These are phyloP conservation scores for Termitomyces sp. DNA, from an alignment of 768 basidiomycete species.

Conservation along the genomic window DNA sequence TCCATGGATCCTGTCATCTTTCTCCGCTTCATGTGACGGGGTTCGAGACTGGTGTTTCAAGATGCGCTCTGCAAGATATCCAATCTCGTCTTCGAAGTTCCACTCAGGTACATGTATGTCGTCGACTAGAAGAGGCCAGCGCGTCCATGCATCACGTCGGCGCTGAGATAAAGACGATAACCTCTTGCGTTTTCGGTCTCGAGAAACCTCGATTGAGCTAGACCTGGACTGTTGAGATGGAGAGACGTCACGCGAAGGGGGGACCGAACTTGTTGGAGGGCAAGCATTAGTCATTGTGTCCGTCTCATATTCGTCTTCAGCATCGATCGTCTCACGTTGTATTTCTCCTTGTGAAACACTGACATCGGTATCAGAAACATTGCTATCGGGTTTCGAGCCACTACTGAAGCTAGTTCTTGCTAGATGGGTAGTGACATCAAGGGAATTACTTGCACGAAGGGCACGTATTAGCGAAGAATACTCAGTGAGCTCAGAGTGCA, in stretches of 20 bases:
- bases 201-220: constrained; percentile 1
- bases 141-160: constrained; percentile 56
- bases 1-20: neutral
- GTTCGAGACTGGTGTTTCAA: constrained; percentile 19
- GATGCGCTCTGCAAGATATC: constrained; percentile 34
- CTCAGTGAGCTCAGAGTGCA: constrained; percentile 63
- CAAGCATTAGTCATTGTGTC: constrained; percentile 1
- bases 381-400: constrained; percentile 3
- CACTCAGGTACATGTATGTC: constrained; percentile 68
- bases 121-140: constrained; percentile 63
- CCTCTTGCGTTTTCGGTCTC: constrained; percentile 18
- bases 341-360: neutral
- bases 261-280: constrained; percentile 2
- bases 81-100: constrained; percentile 64
- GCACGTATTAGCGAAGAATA: constrained; percentile 62
- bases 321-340: neutral
- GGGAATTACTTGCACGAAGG: constrained; percentile 47
- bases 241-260: constrained; percentile 9
- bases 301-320: neutral
- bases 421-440: constrained; percentile 55
- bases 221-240: constrained; percentile 1
- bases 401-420: constrained; percentile 15
- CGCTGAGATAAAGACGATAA: constrained; percentile 5
- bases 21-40: constrained; percentile 2
- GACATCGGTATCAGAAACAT: constrained; percentile 14